A percentile compares a stretch with the other conserved stretches of the same genome.
phyloP scores from a whole-genome alignment of 495 filamentous ascomycete species.

The Penicillium macrosclerotiorum region DNA sequence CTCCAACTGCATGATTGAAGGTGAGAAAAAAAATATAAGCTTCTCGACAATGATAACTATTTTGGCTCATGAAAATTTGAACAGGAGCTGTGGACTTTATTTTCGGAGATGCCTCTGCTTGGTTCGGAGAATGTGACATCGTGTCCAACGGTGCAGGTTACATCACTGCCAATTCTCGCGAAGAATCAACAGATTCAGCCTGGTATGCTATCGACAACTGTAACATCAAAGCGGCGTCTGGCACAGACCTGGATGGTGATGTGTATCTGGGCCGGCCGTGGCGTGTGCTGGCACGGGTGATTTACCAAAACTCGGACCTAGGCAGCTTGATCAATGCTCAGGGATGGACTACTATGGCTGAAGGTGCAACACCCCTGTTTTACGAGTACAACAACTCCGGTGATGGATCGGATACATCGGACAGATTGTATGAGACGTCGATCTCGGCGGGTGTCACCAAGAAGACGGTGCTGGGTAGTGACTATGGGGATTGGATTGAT shows the following conservation, averaged over 20 bases:
- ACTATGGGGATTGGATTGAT: constrained; percentile 43
- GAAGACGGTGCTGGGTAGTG: constrained; percentile 50
- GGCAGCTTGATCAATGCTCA: constrained; percentile 56
- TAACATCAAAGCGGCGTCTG: constrained; percentile 44
- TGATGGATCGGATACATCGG: constrained; percentile 52
- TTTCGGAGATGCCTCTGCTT: constrained; percentile 63
- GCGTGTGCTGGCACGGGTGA: constrained; percentile 59
- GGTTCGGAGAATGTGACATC: constrained; percentile 63
- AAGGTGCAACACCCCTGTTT: constrained; percentile 50
- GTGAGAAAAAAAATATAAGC: too few relatives aligned
- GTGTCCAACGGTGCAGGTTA: constrained; percentile 46
- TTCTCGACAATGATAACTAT: neutral
- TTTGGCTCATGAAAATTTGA: neutral
- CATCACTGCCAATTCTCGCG: constrained; percentile 61
- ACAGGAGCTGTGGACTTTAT: constrained; percentile 56
- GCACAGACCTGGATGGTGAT: constrained; percentile 46
- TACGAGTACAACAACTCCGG: constrained; percentile 62
- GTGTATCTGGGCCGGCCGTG: constrained; percentile 69
- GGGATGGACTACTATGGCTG: constrained; percentile 53
- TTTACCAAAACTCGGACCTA: constrained; percentile 61
- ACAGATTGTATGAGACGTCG: constrained; percentile 51
- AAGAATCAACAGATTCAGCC: constrained; percentile 44
- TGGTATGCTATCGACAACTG: constrained; percentile 67
- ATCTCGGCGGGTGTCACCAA: constrained; percentile 49
- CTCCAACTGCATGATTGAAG: constrained; percentile 53